phyloP scores from a whole-genome alignment of 306 rosid genomes.

The Quercus robur region DNA sequence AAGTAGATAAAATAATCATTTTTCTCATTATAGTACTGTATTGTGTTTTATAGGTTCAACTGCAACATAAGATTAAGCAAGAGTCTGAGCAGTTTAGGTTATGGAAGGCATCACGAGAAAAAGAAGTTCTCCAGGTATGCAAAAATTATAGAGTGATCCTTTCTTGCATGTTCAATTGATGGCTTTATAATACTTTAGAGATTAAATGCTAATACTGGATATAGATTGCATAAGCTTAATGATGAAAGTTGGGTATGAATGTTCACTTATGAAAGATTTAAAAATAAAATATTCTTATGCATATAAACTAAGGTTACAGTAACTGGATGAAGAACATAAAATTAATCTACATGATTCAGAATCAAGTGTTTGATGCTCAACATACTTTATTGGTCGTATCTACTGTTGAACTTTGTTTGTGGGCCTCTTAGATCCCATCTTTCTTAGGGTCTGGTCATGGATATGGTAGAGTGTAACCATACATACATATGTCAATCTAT shows the following conservation, averaged over 20 bases:
- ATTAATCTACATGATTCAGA: not conserved
- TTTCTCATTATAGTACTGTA: constrained; percentile 5
- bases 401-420: not conserved
- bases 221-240: not conserved
- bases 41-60: constrained; percentile 64
- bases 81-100: constrained; percentile 93
- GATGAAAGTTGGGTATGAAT: not conserved
- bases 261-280: not conserved
- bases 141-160: not conserved
- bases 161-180: not conserved
- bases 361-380: not conserved
- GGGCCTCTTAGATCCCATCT: not conserved
- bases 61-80: constrained; percentile 95
- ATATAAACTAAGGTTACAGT: not conserved
- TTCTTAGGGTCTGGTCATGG: no score
- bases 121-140: constrained; percentile 96
- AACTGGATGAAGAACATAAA: not conserved
- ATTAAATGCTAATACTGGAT: not conserved
- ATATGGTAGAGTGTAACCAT: no score
- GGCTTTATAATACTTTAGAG: not conserved
- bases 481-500: no score
- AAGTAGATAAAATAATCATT: not conserved
- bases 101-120: constrained; percentile 94
- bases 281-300: not conserved
- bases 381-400: not conserved